phyloP scores from a whole-genome alignment of 805 yeast genomes.

The Kuraishia molischiana region DNA sequence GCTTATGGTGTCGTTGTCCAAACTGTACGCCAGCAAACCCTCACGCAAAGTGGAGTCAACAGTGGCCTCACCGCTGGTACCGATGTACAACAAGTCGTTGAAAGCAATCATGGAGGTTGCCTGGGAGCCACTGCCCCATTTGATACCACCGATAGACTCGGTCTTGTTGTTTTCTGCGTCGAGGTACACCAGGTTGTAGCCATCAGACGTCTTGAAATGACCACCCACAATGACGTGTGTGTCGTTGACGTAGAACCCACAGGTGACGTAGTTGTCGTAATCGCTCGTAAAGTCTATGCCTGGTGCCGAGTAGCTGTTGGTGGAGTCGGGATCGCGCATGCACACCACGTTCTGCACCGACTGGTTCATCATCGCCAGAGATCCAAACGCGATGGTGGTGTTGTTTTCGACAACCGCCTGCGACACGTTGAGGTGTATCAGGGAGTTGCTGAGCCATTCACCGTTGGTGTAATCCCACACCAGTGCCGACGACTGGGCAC shows the following conservation, averaged over 20 bases:
- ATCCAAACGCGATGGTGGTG: conserved; percentile 9
- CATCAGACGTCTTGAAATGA: conserved; percentile 22
- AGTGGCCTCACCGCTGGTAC: conserved; percentile 28
- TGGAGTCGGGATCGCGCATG: conserved; percentile 2
- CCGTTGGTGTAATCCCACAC: conserved; percentile 32
- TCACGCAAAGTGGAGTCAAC: conserved; percentile 13
- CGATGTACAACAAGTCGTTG: conserved; percentile 31
- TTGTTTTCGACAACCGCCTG: conserved; percentile 10
- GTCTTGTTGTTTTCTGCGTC: conserved; percentile 3
- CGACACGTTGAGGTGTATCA: conserved; percentile 22
- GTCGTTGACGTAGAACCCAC: conserved; percentile 37
- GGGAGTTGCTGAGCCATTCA: conserved; percentile 21
- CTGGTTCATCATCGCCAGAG: conserved; percentile 9
- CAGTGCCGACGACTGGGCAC: conserved; percentile 12
- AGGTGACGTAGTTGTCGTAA: conserved; percentile 12
- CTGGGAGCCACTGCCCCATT: conserved; percentile 11
- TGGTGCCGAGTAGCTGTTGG: conserved; percentile 11
- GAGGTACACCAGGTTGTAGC: conserved; percentile 13
- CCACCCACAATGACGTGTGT: conserved; percentile 54
- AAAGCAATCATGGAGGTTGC: conserved; percentile 24
- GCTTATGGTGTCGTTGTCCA: conserved; percentile 29
- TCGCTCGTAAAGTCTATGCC: conserved; percentile 13
- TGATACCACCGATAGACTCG: conserved; percentile 3
- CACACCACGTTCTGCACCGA: conserved; percentile 7
- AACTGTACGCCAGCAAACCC: conserved; percentile 46